Evolutionary conservation across 1,139 yeast genomes (phyloP).

Genomic region (Saccharomyces uvarum): DNA sequence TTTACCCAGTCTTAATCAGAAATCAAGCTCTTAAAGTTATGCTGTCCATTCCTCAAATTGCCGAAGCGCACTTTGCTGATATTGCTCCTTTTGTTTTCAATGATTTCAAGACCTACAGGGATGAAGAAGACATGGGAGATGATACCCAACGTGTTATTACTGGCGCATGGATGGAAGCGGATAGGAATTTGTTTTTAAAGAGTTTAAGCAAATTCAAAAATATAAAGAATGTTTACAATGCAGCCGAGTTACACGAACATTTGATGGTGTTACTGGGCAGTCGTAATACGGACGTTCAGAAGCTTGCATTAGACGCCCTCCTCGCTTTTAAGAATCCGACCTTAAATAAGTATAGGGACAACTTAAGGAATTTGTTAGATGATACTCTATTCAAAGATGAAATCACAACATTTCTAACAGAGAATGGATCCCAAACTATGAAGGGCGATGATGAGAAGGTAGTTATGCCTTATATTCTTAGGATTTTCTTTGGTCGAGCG

Average conservation of each 20-base stretch:
- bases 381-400: slow-evolving; percentile 84
- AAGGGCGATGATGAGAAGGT: slow-evolving; percentile 50
- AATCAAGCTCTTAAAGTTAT: slow-evolving; percentile 36
- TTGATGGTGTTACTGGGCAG: slow-evolving; percentile 55
- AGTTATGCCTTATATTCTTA: slow-evolving; percentile 64
- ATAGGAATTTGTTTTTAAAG: slow-evolving; percentile 51
- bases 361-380: slow-evolving; percentile 66
- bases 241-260: slow-evolving; percentile 47
- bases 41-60: slow-evolving; percentile 50
- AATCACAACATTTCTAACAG: slow-evolving; percentile 52
- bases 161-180: slow-evolving; percentile 50
- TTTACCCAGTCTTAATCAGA: slow-evolving; percentile 29
- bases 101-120: slow-evolving; percentile 17
- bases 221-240: slow-evolving; percentile 46
- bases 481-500: slow-evolving; percentile 82
- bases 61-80: slow-evolving; percentile 51
- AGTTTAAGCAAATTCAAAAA: slow-evolving; percentile 60
- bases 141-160: slow-evolving; percentile 11
- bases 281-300: slow-evolving; percentile 57
- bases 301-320: slow-evolving; percentile 64
- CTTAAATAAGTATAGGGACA: slow-evolving; percentile 62
- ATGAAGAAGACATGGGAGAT: slow-evolving; percentile 30
- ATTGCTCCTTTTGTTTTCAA: slow-evolving; percentile 51
- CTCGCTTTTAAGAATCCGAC: slow-evolving; percentile 55
- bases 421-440: slow-evolving; percentile 45